Conservation (phyloP, 768 basidiomycete species). For the Panus rudis region DNA sequence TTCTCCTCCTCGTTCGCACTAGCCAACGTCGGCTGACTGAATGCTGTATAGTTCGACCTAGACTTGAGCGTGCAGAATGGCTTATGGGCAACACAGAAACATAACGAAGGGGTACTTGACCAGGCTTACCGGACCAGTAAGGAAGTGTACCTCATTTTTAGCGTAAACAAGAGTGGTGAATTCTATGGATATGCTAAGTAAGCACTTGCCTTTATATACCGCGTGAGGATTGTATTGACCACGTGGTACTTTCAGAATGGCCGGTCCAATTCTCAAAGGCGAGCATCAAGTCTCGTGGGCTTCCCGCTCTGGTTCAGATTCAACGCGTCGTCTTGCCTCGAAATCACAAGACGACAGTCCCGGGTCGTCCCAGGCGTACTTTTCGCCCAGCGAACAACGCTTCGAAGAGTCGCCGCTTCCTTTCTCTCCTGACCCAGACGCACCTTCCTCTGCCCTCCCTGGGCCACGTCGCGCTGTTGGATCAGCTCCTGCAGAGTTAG, state of each 20-base stretch:
- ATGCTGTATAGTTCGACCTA: conserved; percentile 52
- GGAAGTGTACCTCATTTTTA: conserved; percentile 85
- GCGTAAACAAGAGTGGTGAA: conserved; percentile 90
- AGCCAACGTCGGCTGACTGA: not conserved
- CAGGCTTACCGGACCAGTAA: conserved; percentile 88
- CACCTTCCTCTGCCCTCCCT: conserved; percentile 21
- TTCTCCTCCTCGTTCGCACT: not conserved
- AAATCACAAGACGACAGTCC: conserved; percentile 5
- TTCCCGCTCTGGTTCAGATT: conserved; percentile 28
- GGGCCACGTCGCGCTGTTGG: conserved; percentile 5
- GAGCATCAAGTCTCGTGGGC: conserved; percentile 55
- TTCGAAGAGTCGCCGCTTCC: conserved; percentile 38
- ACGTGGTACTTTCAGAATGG: conserved; percentile 46
- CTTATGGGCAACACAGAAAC: conserved; percentile 88
- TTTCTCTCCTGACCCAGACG: conserved; percentile 10
- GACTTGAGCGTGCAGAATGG: conserved; percentile 74
- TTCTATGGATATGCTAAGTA: conserved; percentile 91
- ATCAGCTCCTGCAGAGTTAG: conserved; percentile 51
- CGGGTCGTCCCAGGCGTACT: conserved; percentile 16
- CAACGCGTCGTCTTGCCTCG: conserved; percentile 23
- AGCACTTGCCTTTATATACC: conserved; percentile 12
- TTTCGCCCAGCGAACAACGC: conserved; percentile 33
- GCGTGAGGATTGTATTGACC: conserved; percentile 3
- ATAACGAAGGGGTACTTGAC: conserved; percentile 87
- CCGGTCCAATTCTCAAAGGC: conserved; percentile 49